phyloP scores from a whole-genome alignment of 2,329 filamentous ascomycete species.

The Nemania bipapillata region DNA sequence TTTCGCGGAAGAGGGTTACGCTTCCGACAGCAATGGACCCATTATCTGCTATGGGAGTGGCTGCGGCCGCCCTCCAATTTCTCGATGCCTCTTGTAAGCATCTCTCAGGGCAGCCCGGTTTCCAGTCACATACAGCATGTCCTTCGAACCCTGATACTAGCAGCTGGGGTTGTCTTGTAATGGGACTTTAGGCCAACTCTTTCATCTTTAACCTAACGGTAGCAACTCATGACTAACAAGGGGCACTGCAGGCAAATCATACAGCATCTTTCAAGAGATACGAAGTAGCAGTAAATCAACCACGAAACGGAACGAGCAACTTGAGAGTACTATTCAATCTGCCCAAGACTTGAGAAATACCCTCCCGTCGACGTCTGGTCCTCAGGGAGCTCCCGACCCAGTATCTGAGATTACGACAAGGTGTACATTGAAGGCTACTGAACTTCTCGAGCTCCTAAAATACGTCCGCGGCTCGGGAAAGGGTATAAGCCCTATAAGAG shows the following conservation, averaged over 20 bases:
- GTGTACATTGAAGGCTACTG: constrained; percentile 14
- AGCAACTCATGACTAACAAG: not conserved
- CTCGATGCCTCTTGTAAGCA: constrained; percentile 24
- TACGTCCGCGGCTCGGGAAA: constrained; percentile 20
- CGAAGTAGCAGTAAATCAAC: not conserved
- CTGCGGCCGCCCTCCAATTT: constrained; percentile 34
- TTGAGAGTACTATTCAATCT: constrained; percentile 24
- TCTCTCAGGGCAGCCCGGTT: not conserved
- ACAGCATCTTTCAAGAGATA: constrained; percentile 26
- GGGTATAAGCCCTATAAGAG: not conserved
- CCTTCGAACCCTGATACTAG: too few species aligned
- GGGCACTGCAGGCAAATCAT: constrained; percentile 24
- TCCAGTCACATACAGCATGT: not conserved
- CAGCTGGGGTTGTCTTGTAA: not conserved
- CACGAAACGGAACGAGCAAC: constrained; percentile 30
- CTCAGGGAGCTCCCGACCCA: constrained; percentile 4
- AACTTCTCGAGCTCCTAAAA: constrained; percentile 22
- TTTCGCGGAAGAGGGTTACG: not conserved
- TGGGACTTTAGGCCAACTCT: not conserved
- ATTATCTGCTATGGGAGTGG: constrained; percentile 31
- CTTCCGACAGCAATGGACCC: constrained; percentile 22
- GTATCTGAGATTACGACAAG: constrained; percentile 9
- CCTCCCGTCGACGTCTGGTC: not conserved
- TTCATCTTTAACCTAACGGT: not conserved
- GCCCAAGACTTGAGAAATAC: constrained; percentile 8